Evolutionary conservation across 2,329 filamentous ascomycete species (phyloP), one percentile per base, ranked within the genome.

Genomic region (Periconia digitata): DNA sequence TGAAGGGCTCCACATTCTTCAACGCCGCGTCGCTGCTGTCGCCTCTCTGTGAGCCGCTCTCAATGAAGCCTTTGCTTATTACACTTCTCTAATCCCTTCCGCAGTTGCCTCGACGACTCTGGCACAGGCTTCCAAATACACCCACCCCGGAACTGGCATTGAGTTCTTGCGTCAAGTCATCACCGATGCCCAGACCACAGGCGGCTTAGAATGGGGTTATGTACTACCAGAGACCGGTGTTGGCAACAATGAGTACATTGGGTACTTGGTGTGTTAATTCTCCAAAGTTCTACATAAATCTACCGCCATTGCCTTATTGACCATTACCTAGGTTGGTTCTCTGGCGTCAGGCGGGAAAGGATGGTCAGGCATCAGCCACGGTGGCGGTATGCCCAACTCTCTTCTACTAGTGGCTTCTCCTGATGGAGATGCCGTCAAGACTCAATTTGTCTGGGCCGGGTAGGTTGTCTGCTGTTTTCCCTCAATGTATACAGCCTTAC

Each of bases 351-450:
- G 56, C 20, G 56, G 55, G 39, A 62, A 68, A 40, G 69, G 69
- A 51, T 72, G 65, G 60, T 63, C 66, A n/a, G 69, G 69, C 49
- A 47, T 72, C 54, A 70, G 66, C 42, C 69, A 72, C 46, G 54
- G 51, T 12, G 67, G 66, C 38, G 62, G 60, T n/a, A 72, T 72
- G 69, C 54, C 65, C 36, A 62, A 64, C 38, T 45, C 61, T 3
- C 64, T 72, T 23, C 56, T 72, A 27, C 60, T 72, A 12, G 59
- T 70, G 8, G 61, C 65, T 12, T 71, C 60, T 57, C 60, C 61
- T 21, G 58, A 66, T 23, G 57, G 51, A 17, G 47, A 56, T 20
- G 44, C 40, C 1, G 59, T 72, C 34, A 60, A 65, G 53, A 69
- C 69, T 2, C 60, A 56, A 34, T 71, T 72, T 44, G 56, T 58